These are phyloP conservation scores for Penicillium arizonense DNA, from an alignment of 495 filamentous ascomycete species.

Conservation along the genomic window DNA sequence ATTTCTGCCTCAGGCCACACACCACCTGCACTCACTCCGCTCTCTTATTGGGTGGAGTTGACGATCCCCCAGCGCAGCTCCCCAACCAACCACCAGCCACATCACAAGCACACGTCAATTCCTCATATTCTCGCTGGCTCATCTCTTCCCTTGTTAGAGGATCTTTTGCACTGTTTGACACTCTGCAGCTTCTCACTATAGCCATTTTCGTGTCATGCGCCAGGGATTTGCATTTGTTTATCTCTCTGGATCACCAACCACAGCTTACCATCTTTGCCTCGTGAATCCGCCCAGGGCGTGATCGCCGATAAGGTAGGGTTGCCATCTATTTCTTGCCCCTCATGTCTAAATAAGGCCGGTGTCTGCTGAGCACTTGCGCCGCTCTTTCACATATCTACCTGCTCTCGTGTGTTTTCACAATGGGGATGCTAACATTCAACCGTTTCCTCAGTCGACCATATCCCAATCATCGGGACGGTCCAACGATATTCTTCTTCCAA, in stretches of 20 bases:
- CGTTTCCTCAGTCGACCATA: constrained; percentile 46
- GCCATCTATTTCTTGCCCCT: constrained; percentile 5
- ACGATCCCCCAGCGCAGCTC: constrained; percentile 4
- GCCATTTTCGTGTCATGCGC: constrained; percentile 10
- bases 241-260: constrained; percentile 17
- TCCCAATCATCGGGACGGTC: constrained; percentile 37
- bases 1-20: constrained; percentile 1
- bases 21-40: not conserved
- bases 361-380: not conserved
- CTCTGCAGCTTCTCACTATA: not conserved
- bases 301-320: constrained; percentile 15
- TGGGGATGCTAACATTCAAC: constrained; percentile 45
- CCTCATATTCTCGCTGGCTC: constrained; percentile 6
- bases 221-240: not conserved
- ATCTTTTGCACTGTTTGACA: not conserved
- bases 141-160: not conserved
- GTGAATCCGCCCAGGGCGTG: constrained; percentile 12
- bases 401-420: constrained; percentile 16
- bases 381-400: not conserved
- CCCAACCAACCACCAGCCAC: constrained; percentile 11
- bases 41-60: not conserved
- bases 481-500: constrained; percentile 44
- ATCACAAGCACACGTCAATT: constrained; percentile 5
- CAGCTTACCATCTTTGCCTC: constrained; percentile 4
- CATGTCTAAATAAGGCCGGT: constrained; percentile 4